These are phyloP conservation scores for Adansonia rubrostipa DNA, from an alignment of 441 rosid species.

Conservation along the genomic window DNA sequence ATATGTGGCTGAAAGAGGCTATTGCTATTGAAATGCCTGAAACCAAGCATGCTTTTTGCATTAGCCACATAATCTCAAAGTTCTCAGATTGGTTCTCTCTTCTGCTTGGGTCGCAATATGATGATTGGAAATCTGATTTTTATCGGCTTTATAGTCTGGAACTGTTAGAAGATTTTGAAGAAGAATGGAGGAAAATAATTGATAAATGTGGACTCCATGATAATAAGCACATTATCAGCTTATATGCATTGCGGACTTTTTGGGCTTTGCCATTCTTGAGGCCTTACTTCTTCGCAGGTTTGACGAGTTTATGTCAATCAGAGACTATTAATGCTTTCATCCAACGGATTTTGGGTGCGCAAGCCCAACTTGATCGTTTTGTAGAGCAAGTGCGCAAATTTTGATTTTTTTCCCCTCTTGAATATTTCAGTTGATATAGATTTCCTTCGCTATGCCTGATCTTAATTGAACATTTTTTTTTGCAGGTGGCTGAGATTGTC, in stretches of 20 bases:
- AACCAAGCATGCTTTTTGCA: slow-evolving; percentile 62
- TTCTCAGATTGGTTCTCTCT: slow-evolving; percentile 64
- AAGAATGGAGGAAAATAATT: slow-evolving; percentile 49
- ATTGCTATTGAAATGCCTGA: slow-evolving; percentile 53
- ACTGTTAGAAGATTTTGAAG: slow-evolving; percentile 43
- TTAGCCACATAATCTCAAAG: slow-evolving; percentile 60
- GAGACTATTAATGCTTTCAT: slow-evolving; percentile 41
- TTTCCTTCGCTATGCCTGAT: slow-evolving; percentile 12
- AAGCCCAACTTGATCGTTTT: slow-evolving; percentile 50
- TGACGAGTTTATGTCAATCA: slow-evolving; percentile 36
- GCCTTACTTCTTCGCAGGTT: slow-evolving; percentile 48
- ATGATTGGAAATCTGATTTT: slow-evolving; percentile 63
- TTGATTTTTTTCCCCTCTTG: slow-evolving; percentile 8
- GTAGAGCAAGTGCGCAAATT: slow-evolving; percentile 43
- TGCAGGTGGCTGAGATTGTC: slow-evolving; percentile 54
- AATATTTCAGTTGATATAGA: slow-evolving; percentile 13
- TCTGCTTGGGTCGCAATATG: slow-evolving; percentile 55
- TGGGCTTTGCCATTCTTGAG: slow-evolving; percentile 60
- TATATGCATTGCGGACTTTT: slow-evolving; percentile 43
- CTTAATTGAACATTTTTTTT: background rate
- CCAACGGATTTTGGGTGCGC: slow-evolving; percentile 49
- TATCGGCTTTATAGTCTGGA: slow-evolving; percentile 41
- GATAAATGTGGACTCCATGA: slow-evolving; percentile 42
- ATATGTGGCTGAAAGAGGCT: slow-evolving; percentile 66
- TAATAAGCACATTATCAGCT: slow-evolving; percentile 49